Evolutionary conservation across 805 yeast species (phyloP).

Genomic region (Scheffersomyces lignosus): DNA sequence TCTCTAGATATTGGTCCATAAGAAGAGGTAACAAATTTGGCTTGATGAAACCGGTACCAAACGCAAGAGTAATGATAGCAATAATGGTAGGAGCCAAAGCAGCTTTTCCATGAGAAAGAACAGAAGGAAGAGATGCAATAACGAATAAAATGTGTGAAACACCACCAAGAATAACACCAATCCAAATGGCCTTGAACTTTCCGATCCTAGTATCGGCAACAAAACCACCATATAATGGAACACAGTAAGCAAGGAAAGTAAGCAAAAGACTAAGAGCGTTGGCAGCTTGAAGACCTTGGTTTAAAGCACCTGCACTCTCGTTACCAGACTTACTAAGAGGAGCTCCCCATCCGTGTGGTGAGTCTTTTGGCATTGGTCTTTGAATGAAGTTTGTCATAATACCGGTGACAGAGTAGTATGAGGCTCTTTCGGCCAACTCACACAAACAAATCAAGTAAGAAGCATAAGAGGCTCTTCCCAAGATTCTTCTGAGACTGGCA

Average conservation of each 20-base stretch:
- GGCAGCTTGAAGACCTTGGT: slow-evolving; percentile 45
- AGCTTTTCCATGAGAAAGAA: slow-evolving; percentile 30
- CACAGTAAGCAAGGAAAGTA: slow-evolving; percentile 49
- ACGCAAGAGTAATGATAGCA: slow-evolving; percentile 38
- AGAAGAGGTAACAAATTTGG: slow-evolving; percentile 52
- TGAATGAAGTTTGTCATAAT: slow-evolving; percentile 49
- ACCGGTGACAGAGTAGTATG: slow-evolving; percentile 49
- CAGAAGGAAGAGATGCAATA: slow-evolving; percentile 49
- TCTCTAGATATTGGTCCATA: slow-evolving; percentile 53
- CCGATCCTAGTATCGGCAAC: slow-evolving; percentile 51
- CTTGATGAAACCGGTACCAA: slow-evolving; percentile 55
- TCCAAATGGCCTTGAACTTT: slow-evolving; percentile 48
- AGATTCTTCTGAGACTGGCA: slow-evolving; percentile 28
- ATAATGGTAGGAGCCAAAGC: slow-evolving; percentile 41
- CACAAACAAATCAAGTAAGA: slow-evolving; percentile 47
- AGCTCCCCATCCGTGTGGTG: slow-evolving; percentile 48
- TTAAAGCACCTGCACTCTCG: slow-evolving; percentile 52
- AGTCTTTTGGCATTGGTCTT: slow-evolving; percentile 51
- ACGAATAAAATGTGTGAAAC: slow-evolving; percentile 49
- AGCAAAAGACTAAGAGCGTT: slow-evolving; percentile 48
- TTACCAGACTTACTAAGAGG: slow-evolving; percentile 25
- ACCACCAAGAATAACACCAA: slow-evolving; percentile 48
- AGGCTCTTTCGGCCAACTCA: slow-evolving; percentile 57
- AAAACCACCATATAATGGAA: slow-evolving; percentile 55
- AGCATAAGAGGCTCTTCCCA: slow-evolving; percentile 49